Evolutionary conservation across 139 green algal species (phyloP).

Genomic region (Pseudopediastrum boryanum): DNA sequence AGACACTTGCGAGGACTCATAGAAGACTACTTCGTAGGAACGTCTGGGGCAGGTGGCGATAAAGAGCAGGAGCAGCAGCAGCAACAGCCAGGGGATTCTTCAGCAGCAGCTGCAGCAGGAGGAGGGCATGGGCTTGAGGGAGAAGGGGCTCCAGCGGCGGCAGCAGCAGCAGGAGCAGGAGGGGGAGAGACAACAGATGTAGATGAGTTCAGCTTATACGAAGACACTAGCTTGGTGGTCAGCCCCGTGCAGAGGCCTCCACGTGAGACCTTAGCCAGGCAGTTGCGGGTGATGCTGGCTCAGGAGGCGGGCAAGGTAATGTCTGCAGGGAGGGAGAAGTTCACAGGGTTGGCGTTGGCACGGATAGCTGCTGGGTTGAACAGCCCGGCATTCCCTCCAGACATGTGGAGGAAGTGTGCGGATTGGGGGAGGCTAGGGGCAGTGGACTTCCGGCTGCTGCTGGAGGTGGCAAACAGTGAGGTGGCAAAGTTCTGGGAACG

Average conservation of each 20-base stretch:
- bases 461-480: constrained; percentile 24
- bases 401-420: constrained; percentile 58
- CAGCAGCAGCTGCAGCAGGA: background rate
- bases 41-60: background rate
- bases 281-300: constrained; percentile 24
- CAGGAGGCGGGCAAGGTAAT: constrained; percentile 29
- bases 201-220: background rate
- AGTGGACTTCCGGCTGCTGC: constrained; percentile 58
- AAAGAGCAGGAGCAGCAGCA: background rate
- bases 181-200: background rate
- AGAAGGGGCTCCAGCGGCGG: background rate
- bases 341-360: constrained; percentile 55
- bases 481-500: constrained; percentile 17
- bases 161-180: background rate
- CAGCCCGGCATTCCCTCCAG: constrained; percentile 62
- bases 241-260: constrained; percentile 28
- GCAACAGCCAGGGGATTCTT: background rate
- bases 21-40: constrained; percentile 58
- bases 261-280: constrained; percentile 35
- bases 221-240: background rate
- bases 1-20: constrained; percentile 42
- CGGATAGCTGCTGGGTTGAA: constrained; percentile 74
- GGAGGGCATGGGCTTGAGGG: background rate
- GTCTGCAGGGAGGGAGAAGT: constrained; percentile 1
- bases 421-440: constrained; percentile 59